Percentiles rank a stretch among this genome's conserved stretches.
Evolutionary conservation across 805 yeast genomes (phyloP).

Genomic region (Candida mattraensis): DNA sequence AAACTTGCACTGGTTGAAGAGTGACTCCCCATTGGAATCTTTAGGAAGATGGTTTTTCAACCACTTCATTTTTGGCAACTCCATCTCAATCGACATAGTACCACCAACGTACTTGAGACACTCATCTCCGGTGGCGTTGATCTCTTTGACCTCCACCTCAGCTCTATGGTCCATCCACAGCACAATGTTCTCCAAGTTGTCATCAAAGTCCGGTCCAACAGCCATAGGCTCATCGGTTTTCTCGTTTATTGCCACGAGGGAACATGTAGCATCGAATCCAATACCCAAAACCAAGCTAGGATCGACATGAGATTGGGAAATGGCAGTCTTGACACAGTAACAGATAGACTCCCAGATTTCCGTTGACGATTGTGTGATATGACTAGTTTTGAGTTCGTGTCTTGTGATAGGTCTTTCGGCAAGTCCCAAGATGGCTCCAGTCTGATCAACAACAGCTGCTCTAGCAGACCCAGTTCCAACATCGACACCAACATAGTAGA

Average conservation of each 20-base stretch:
- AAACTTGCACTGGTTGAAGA: slow-evolving; percentile 65
- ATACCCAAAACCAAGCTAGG: slow-evolving; percentile 73
- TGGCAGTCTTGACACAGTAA: slow-evolving; percentile 72
- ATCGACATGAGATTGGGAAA: slow-evolving; percentile 73
- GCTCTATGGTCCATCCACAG: slow-evolving; percentile 99
- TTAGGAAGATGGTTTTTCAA: slow-evolving; percentile 78
- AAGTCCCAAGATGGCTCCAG: slow-evolving; percentile 77
- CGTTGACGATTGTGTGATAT: slow-evolving; percentile 81
- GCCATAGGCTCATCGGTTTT: slow-evolving; percentile 67
- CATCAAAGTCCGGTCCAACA: slow-evolving; percentile 87
- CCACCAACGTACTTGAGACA: slow-evolving; percentile 94
- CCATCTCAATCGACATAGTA: slow-evolving; percentile 97
- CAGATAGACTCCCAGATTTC: slow-evolving; percentile 93
- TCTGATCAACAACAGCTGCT: slow-evolving; percentile 84
- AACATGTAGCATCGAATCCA: slow-evolving; percentile 97
- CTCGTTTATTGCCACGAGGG: slow-evolving; percentile 78
- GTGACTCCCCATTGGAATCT: slow-evolving; percentile 32
- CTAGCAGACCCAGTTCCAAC: slow-evolving; percentile 98
- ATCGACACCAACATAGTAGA: slow-evolving; percentile 40
- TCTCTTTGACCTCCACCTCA: slow-evolving; percentile 69
- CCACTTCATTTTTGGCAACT: slow-evolving; percentile 96
- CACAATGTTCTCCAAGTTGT: slow-evolving; percentile 75
- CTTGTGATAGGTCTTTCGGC: slow-evolving; percentile 79
- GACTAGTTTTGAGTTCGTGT: slow-evolving; percentile 69
- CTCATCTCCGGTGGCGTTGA: slow-evolving; percentile 78